Evolutionary conservation across 2,329 filamentous ascomycete genomes (phyloP).

Genomic region (Pyrenochaeta sp.): DNA sequence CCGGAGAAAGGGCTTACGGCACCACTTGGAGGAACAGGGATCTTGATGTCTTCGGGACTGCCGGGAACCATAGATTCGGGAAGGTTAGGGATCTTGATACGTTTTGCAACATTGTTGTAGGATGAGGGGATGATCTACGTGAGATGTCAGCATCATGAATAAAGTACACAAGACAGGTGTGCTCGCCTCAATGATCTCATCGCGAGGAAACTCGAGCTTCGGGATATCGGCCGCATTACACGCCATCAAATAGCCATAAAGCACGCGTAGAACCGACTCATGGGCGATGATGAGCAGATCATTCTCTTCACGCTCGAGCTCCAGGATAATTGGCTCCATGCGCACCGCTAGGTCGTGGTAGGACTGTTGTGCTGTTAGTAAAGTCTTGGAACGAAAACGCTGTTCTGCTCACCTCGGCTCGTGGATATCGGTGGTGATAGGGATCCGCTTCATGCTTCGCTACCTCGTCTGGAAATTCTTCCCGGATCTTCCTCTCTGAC

Average conservation of each 20-base stretch:
- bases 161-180: not conserved
- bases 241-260: conserved; percentile 98
- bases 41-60: conserved; percentile 82
- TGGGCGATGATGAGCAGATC: conserved; percentile 98
- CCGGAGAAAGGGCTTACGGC: conserved; percentile 54
- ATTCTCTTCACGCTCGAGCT: conserved; percentile 95
- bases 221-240: conserved; percentile 96
- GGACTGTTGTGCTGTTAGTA: conserved; percentile 65
- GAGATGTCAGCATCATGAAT: conserved; percentile 14
- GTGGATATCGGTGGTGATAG: conserved; percentile 95
- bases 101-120: conserved; percentile 94
- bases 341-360: conserved; percentile 99
- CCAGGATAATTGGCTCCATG: conserved; percentile 95
- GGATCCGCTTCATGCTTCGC: conserved; percentile 92
- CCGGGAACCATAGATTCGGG: conserved; percentile 73
- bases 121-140: conserved; percentile 87
- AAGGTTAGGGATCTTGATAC: conserved; percentile 81
- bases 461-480: conserved; percentile 88
- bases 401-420: conserved; percentile 76
- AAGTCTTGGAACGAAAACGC: not conserved
- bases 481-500: conserved; percentile 80
- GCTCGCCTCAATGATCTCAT: conserved; percentile 91
- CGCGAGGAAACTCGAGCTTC: conserved; percentile 87
- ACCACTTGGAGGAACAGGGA: conserved; percentile 73
- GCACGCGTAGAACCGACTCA: conserved; percentile 93